phyloP scores from a whole-genome alignment of 768 basidiomycete genomes.

The Sistotremastrum suecicum region DNA sequence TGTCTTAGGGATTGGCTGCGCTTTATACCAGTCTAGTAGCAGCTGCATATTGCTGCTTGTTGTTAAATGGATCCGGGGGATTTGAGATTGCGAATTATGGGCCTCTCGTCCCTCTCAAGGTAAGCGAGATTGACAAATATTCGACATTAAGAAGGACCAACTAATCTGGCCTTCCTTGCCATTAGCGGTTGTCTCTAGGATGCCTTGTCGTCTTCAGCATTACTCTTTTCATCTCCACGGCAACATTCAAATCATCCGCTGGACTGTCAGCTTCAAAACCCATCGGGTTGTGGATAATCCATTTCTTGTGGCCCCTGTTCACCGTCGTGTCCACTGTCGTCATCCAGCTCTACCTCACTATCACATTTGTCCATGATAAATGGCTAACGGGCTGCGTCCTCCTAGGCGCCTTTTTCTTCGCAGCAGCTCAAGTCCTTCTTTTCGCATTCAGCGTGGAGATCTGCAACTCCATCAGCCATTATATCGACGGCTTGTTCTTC shows the following conservation, averaged over 20 bases:
- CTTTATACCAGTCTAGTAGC: constrained; percentile 84
- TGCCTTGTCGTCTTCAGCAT: constrained; percentile 74
- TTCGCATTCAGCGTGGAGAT: constrained; percentile 92
- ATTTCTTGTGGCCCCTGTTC: constrained; percentile 80
- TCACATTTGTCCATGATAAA: constrained; percentile 93
- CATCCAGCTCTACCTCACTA: constrained; percentile 85
- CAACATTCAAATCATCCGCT: constrained; percentile 83
- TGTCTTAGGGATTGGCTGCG: constrained; percentile 83
- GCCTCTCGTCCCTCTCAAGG: constrained; percentile 92
- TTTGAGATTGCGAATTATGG: constrained; percentile 99
- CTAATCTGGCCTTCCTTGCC: neutral
- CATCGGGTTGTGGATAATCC: constrained; percentile 73
- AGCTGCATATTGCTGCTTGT: constrained; percentile 83
- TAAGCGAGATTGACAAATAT: constrained; percentile 10
- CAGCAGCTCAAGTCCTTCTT: constrained; percentile 77
- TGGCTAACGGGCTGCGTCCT: constrained; percentile 95
- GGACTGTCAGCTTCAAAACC: constrained; percentile 68
- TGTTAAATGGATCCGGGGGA: constrained; percentile 96
- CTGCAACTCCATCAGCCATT: constrained; percentile 93
- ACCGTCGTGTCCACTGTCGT: constrained; percentile 80
- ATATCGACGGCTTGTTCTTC: constrained; percentile 98
- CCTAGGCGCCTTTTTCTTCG: constrained; percentile 85
- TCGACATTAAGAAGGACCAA: neutral
- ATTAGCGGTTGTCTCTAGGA: constrained; percentile 64
- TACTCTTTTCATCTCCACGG: constrained; percentile 86